phyloP scores from a whole-genome alignment of 192 early-diverging fungal species.

The Fimicolochytrium jonesii region DNA sequence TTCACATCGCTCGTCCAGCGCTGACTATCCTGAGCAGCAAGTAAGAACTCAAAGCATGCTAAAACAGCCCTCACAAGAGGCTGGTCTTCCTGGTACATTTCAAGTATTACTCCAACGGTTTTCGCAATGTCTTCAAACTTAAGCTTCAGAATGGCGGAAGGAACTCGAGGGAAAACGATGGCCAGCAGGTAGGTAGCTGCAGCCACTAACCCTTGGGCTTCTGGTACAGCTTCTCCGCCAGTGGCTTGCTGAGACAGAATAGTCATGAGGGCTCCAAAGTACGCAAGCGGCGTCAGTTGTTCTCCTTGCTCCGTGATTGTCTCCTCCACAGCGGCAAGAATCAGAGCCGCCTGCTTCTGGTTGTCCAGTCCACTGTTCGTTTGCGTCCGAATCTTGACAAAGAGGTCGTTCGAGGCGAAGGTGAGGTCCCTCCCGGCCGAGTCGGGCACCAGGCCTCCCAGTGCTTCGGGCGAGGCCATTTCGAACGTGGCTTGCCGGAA shows the following conservation, averaged over 20 bases:
- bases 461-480: background rate
- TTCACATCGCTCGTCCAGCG: conserved; percentile 60
- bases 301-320: conserved; percentile 75
- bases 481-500: background rate
- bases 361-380: conserved; percentile 72
- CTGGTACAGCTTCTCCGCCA: conserved; percentile 22
- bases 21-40: conserved; percentile 71
- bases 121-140: conserved; percentile 40
- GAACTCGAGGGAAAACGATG: conserved; percentile 61
- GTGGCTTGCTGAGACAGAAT: conserved; percentile 60
- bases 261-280: conserved; percentile 85
- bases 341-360: conserved; percentile 69
- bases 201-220: conserved; percentile 31
- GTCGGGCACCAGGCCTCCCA: too few species aligned
- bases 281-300: conserved; percentile 68
- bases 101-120: conserved; percentile 55
- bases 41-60: conserved; percentile 71
- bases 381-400: conserved; percentile 55
- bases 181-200: conserved; percentile 79
- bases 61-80: conserved; percentile 76
- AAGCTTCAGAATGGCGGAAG: conserved; percentile 29
- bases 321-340: conserved; percentile 51
- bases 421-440: conserved; percentile 8
- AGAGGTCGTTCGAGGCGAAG: conserved; percentile 15
- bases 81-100: conserved; percentile 60